Percentiles rank a stretch among this genome's conserved stretches.
These are phyloP conservation scores for Calonectria fujianensis DNA, from an alignment of 2,329 filamentous ascomycete genomes.

Conservation along the genomic window DNA sequence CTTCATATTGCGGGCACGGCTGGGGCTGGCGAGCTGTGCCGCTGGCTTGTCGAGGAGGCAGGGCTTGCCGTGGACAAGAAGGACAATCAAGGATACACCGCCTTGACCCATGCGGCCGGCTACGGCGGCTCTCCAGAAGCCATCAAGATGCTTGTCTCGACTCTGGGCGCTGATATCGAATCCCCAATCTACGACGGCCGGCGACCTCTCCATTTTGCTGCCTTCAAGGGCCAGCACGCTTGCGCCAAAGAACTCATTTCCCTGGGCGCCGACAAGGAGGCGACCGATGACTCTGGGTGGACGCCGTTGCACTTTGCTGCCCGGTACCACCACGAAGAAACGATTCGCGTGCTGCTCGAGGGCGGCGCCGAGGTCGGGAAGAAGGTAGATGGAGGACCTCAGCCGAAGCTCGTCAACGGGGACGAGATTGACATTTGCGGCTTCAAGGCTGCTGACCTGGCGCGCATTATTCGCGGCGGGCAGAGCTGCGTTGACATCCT, in stretches of 20 bases:
- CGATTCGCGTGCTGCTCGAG: slow-evolving; percentile 6
- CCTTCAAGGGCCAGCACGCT: slow-evolving; percentile 25
- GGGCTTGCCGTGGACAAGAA: slow-evolving; percentile 11
- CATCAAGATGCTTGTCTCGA: slow-evolving; percentile 17
- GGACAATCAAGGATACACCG: slow-evolving; percentile 28
- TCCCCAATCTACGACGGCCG: slow-evolving; percentile 26
- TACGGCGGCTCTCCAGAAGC: slow-evolving; percentile 27
- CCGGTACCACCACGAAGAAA: slow-evolving; percentile 22
- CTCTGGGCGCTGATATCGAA: slow-evolving; percentile 14
- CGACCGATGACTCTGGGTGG: slow-evolving; percentile 19
- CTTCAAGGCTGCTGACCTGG: slow-evolving; percentile 31
- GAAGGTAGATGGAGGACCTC: slow-evolving; percentile 20
- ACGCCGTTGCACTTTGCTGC: slow-evolving; percentile 34
- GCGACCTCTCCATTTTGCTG: slow-evolving; percentile 30
- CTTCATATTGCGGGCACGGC: slow-evolving; percentile 27
- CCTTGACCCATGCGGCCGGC: slow-evolving; percentile 30
- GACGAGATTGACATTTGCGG: slow-evolving; percentile 31
- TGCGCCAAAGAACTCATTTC: slow-evolving; percentile 16
- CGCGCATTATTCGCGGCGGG: slow-evolving; percentile 17
- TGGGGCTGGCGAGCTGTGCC: slow-evolving; percentile 28
- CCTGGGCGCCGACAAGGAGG: slow-evolving; percentile 32
- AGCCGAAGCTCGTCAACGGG: slow-evolving; percentile 26
- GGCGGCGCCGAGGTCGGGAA: slow-evolving; percentile 24
- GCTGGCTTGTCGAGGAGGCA: slow-evolving; percentile 26
- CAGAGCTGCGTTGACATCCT: slow-evolving; percentile 29